Evolutionary conservation across 148 eudicot species (phyloP).

Genomic region (Persicaria tinctoria): DNA sequence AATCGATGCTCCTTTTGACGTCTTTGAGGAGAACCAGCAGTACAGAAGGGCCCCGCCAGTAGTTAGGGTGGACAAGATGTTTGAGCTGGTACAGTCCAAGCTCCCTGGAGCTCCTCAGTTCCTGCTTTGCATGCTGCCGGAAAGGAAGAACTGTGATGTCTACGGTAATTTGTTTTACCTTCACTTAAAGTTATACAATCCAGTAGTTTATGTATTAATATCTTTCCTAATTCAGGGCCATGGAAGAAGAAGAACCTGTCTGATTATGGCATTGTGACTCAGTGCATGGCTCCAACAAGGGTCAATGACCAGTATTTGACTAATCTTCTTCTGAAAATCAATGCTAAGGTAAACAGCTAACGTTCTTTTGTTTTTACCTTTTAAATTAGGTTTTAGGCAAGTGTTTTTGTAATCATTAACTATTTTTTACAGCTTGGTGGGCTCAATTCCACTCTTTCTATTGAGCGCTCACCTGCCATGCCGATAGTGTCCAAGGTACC

Average conservation of each 20-base stretch:
- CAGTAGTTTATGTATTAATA: constrained; percentile 16
- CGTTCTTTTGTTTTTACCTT: too few relatives aligned
- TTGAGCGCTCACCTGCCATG: constrained; percentile 26
- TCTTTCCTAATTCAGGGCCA: constrained; percentile 35
- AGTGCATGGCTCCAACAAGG: too few relatives aligned
- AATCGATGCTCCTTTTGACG: constrained; percentile 22
- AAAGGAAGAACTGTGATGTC: constrained; percentile 35
- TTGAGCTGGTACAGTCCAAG: constrained; percentile 21
- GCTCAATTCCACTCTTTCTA: constrained; percentile 30
- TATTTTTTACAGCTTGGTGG: constrained; percentile 36
- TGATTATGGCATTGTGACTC: constrained; percentile 15
- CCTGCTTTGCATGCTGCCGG: constrained; percentile 34
- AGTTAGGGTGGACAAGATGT: constrained; percentile 44
- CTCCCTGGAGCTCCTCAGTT: constrained; percentile 37
- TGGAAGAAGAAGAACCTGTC: constrained; percentile 59
- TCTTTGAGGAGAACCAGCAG: constrained; percentile 32
- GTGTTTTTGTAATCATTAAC: background rate
- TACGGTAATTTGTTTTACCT: constrained; percentile 23
- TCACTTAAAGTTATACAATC: constrained; percentile 17
- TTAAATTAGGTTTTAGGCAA: too few relatives aligned
- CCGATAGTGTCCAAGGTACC: constrained; percentile 38
- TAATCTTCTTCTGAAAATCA: constrained; percentile 38
- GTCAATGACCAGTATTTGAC: too few relatives aligned
- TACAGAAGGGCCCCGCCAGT: constrained; percentile 28
- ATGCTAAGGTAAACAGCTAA: constrained; percentile 40